These are phyloP conservation scores for Xanthoconium separans DNA, from an alignment of 1,284 basidiomycete species.

Conservation along the genomic window DNA sequence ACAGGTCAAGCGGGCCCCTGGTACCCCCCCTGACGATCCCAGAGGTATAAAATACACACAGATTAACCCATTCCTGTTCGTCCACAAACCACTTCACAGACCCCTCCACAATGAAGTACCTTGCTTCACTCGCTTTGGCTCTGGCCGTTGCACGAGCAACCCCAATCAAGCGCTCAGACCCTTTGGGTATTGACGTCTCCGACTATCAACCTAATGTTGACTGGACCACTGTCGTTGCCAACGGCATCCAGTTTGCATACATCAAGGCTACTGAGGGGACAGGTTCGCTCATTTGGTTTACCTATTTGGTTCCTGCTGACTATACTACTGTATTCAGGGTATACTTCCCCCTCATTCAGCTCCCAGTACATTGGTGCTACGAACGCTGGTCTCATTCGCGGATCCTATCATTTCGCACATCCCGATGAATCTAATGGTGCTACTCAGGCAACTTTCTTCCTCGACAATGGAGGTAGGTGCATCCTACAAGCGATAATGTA, in stretches of 20 bases:
- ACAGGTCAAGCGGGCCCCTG: background rate
- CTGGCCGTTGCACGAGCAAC: conserved; percentile 16
- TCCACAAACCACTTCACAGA: background rate
- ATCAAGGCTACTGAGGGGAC: conserved; percentile 67
- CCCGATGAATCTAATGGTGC: conserved; percentile 42
- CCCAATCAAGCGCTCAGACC: conserved; percentile 11
- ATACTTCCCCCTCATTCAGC: conserved; percentile 38
- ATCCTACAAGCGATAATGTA: too few species aligned
- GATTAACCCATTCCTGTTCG: background rate
- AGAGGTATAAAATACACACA: conserved; percentile 13
- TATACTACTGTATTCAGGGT: conserved; percentile 20
- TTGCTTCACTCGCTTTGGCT: conserved; percentile 17
- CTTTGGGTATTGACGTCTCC: conserved; percentile 39
- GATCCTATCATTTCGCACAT: conserved; percentile 44
- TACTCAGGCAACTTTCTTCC: conserved; percentile 52
- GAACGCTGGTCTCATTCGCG: conserved; percentile 48
- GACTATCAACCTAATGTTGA: conserved; percentile 51
- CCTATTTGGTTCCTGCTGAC: background rate
- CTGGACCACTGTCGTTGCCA: conserved; percentile 53
- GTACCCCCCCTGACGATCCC: background rate
- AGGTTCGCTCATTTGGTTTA: conserved; percentile 30
- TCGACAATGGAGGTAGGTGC: conserved; percentile 53
- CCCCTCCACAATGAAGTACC: conserved; percentile 19
- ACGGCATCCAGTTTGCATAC: conserved; percentile 61
- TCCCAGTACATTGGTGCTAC: conserved; percentile 48